phyloP scores from a whole-genome alignment of 768 basidiomycete species.

The Serendipita sp. region DNA sequence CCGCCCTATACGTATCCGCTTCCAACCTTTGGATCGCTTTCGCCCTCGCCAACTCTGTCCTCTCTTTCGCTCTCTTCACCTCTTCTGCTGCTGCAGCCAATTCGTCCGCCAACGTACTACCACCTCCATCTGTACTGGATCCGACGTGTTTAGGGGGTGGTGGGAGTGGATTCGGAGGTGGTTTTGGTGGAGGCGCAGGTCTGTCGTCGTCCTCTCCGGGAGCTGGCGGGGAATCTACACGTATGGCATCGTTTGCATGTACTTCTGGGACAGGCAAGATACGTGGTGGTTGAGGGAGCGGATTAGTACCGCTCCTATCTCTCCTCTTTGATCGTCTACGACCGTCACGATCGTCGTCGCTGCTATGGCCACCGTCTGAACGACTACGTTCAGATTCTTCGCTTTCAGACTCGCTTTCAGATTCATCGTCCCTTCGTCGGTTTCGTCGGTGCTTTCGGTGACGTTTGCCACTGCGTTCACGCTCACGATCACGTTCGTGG shows the following conservation, averaged over 20 bases:
- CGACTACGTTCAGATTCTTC: too few relatives aligned
- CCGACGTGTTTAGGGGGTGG: not conserved
- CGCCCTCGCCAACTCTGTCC: not conserved
- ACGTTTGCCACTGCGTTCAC: not conserved
- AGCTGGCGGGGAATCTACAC: not conserved
- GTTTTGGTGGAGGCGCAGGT: not conserved
- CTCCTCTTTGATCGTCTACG: too few relatives aligned
- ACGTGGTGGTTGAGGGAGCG: not conserved
- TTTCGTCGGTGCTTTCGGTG: not conserved
- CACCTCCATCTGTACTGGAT: too few relatives aligned
- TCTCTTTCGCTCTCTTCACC: not conserved
- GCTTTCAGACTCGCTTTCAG: not conserved
- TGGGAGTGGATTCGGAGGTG: slow-evolving; percentile 1
- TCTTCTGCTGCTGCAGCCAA: not conserved
- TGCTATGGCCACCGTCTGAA: not conserved
- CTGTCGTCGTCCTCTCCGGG: not conserved
- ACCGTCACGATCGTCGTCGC: not conserved
- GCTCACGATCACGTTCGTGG: not conserved
- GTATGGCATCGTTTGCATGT: not conserved
- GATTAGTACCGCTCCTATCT: not conserved
- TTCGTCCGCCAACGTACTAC: not conserved
- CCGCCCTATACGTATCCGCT: not conserved
- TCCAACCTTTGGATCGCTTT: not conserved
- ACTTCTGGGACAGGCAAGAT: not conserved
- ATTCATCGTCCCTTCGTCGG: not conserved